A percentile compares a stretch with the other conserved stretches of the same genome.
phyloP scores from a whole-genome alignment of 805 yeast species.

The Saccharomycopsis synnaedendra region DNA sequence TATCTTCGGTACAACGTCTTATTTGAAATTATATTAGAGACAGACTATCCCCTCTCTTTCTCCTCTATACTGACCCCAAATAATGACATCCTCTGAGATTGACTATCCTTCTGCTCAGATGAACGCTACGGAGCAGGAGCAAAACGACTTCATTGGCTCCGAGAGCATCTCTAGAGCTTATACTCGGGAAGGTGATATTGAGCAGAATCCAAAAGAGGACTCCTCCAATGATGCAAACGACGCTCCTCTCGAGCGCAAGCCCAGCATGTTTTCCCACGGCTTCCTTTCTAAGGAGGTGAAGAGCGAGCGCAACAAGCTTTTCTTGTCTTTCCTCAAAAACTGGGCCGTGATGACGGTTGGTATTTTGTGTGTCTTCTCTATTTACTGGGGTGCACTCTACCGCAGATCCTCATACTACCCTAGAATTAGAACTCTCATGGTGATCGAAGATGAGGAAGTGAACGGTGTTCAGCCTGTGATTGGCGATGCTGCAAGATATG shows the following conservation, averaged over 20 bases:
- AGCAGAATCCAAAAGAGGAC: background rate
- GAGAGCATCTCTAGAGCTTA: background rate
- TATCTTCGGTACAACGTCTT: too few relatives aligned
- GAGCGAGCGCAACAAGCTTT: slow-evolving; percentile 2
- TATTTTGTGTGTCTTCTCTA: slow-evolving; percentile 6
- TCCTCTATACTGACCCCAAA: background rate
- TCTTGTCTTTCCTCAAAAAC: slow-evolving; percentile 6
- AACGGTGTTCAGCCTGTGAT: slow-evolving; percentile 5
- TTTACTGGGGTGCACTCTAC: slow-evolving; percentile 22
- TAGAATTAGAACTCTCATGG: slow-evolving; percentile 18
- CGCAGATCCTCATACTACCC: slow-evolving; percentile 15
- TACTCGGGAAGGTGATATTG: too few relatives aligned
- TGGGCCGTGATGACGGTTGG: slow-evolving; percentile 7
- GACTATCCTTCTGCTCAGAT: background rate
- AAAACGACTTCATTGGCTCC: background rate
- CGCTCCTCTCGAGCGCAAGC: background rate
- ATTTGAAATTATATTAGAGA: background rate
- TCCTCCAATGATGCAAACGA: background rate
- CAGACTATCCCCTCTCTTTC: background rate
- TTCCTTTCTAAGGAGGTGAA: background rate
- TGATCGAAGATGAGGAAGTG: slow-evolving; percentile 17
- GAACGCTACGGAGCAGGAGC: background rate
- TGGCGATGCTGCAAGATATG: slow-evolving; percentile 5
- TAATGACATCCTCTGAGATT: background rate
- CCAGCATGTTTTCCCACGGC: background rate